Conservation (phyloP, 257 asterid genomes). For the Fraxinus excelsior region DNA sequence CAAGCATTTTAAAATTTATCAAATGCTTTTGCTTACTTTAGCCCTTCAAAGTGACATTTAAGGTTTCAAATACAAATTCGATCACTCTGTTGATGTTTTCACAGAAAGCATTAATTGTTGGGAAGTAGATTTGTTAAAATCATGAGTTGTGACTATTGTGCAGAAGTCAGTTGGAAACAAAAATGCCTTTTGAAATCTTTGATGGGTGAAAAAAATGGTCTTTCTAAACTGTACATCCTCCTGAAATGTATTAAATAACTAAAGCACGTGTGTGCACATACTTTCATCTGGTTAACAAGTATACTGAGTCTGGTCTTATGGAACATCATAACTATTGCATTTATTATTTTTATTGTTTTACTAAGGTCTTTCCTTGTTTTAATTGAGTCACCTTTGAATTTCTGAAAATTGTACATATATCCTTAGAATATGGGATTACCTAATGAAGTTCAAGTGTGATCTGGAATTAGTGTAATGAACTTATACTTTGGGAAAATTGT, state of each 20-base stretch:
- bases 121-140: neutral
- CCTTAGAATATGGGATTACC: neutral
- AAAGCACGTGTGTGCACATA: neutral
- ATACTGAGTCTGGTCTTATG: neutral
- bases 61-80: neutral
- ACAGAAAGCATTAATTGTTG: neutral
- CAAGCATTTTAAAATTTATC: neutral
- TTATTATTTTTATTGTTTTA: neutral
- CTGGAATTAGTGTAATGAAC: neutral
- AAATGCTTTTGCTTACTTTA: slow-evolving; percentile 11
- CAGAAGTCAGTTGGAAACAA: neutral
- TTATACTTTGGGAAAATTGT: no score
- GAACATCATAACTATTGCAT: neutral
- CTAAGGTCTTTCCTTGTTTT: neutral
- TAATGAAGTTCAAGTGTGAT: neutral
- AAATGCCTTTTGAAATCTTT: neutral
- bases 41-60: neutral
- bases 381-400: neutral
- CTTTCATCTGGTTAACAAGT: neutral
- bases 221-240: neutral
- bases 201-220: neutral
- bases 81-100: neutral
- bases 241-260: neutral
- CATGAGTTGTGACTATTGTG: neutral
- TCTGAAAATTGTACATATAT: neutral